These are phyloP conservation scores for Trichocomaceae sp. DNA, from an alignment of 2,329 filamentous ascomycete species.

Conservation along the genomic window DNA sequence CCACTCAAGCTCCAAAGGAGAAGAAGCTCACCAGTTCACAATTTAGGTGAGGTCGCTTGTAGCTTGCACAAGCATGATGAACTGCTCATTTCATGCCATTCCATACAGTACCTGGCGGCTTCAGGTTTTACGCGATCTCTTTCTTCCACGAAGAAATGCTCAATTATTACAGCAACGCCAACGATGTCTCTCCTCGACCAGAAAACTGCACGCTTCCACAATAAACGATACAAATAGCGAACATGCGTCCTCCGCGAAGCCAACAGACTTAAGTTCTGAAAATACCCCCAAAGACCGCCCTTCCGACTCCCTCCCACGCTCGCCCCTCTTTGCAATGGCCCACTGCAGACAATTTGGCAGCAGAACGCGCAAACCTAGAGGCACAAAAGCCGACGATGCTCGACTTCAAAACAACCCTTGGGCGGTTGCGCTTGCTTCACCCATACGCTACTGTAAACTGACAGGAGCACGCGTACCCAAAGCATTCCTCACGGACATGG, in stretches of 20 bases:
- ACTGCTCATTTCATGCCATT: conserved; percentile 5
- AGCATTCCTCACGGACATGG: conserved; percentile 30
- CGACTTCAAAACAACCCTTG: conserved; percentile 34
- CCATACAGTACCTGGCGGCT: conserved; percentile 6
- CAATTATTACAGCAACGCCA: neutral
- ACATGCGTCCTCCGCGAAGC: neutral
- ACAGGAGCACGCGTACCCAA: conserved; percentile 30
- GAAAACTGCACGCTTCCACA: neutral
- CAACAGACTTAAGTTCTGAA: neutral
- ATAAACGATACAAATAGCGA: neutral
- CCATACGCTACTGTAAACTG: conserved; percentile 27
- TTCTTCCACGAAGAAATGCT: neutral
- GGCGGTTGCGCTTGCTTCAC: conserved; percentile 35
- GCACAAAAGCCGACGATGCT: conserved; percentile 22
- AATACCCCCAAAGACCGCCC: conserved; percentile 13
- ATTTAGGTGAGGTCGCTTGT: neutral
- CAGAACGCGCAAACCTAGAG: conserved; percentile 21
- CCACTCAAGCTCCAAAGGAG: neutral
- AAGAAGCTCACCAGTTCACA: neutral
- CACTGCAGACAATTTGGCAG: conserved; percentile 2
- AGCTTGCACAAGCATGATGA: neutral
- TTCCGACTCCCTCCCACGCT: conserved; percentile 32
- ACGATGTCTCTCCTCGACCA: neutral
- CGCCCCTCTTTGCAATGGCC: conserved; percentile 25
- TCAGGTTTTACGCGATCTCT: neutral